Evolutionary conservation across 2,329 filamentous ascomycete genomes (phyloP), one percentile per base, ranked within the genome.

Genomic region (Cytospora leucostoma): DNA sequence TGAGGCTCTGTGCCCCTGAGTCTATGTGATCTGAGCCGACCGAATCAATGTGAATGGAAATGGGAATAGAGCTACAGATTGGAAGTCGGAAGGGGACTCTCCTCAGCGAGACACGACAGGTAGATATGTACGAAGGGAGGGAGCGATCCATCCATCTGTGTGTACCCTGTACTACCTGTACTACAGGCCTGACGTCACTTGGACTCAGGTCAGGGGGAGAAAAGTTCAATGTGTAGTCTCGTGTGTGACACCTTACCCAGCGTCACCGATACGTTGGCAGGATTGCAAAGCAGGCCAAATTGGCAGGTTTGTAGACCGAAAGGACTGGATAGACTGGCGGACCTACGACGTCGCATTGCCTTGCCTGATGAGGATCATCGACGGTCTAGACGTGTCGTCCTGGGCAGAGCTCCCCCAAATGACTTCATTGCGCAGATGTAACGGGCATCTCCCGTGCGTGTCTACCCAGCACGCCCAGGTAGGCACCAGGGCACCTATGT

Each of bases 111-210:
- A 47, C 44, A 10, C 44, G 12, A 47, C 44, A 21, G n/a, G 10
- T 47, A 47, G 13, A 47, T 47, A 47, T 47, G n/a, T 11, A 7
- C 44, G n/a, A 19, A n/a, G 17, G 44, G 19, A 13, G 12, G n/a
- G 44, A 47, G n/a, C 8, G n/a, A 47, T 27, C 27, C 27, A 40
- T 11, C 17, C n/a, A 21, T 10, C 10, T 47, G n/a, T 10, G 15
- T 7, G 11, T 19, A 8, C 40, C 27, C 27, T 27, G 40, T 47
- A 47, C n/a, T 19, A 19, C 27, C 27, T 27, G 40, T 47, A 47
- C n/a, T 19, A 19, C 21, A 47, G 7, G n/a, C 53, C 35, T 56
- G 53, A 56, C 53, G 53, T 56, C 53, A 56, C 53, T 33, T 37
- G 27, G 53, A 33, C n/a, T 12, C 44, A 21, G 15, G n/a, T 17